Percentiles rank a stretch among this genome's conserved stretches.
These are phyloP conservation scores for Aurifilum marmelostoma DNA, from an alignment of 2,329 filamentous ascomycete genomes.

Conservation along the genomic window DNA sequence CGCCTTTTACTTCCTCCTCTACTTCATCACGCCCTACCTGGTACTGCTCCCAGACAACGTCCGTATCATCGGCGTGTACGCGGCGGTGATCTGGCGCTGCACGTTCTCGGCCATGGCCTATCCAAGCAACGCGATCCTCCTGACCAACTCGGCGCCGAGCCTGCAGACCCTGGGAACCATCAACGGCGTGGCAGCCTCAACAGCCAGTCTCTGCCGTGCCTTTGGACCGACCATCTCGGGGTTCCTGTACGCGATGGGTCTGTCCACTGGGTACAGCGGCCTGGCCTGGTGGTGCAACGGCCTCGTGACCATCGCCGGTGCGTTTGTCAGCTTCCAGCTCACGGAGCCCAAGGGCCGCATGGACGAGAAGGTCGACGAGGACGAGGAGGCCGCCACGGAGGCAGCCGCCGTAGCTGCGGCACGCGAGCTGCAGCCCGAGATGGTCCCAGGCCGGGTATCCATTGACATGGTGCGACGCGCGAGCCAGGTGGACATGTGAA, in stretches of 20 bases:
- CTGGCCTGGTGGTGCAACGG: constrained; percentile 93
- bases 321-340: constrained; percentile 75
- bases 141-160: constrained; percentile 85
- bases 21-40: constrained; percentile 86
- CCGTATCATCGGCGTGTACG: constrained; percentile 75
- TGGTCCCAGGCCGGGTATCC: constrained; percentile 28
- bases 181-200: constrained; percentile 90
- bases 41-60: constrained; percentile 75
- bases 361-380: constrained; percentile 43
- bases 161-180: constrained; percentile 85
- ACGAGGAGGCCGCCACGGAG: constrained; percentile 45
- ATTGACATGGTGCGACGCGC: constrained; percentile 29
- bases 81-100: constrained; percentile 86
- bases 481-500: constrained; percentile 28
- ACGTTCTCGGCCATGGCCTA: constrained; percentile 90
- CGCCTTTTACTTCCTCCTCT: constrained; percentile 82
- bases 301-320: constrained; percentile 73
- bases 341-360: constrained; percentile 60
- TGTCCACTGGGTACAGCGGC: constrained; percentile 80
- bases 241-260: constrained; percentile 78
- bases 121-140: constrained; percentile 84
- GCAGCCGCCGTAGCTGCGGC: constrained; percentile 28
- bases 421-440: constrained; percentile 30
- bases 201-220: constrained; percentile 84
- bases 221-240: constrained; percentile 90